Percentiles rank a stretch among this genome's conserved stretches.
These are phyloP conservation scores for Sporothrix globosa DNA, from an alignment of 2,329 filamentous ascomycete species.

Conservation along the genomic window DNA sequence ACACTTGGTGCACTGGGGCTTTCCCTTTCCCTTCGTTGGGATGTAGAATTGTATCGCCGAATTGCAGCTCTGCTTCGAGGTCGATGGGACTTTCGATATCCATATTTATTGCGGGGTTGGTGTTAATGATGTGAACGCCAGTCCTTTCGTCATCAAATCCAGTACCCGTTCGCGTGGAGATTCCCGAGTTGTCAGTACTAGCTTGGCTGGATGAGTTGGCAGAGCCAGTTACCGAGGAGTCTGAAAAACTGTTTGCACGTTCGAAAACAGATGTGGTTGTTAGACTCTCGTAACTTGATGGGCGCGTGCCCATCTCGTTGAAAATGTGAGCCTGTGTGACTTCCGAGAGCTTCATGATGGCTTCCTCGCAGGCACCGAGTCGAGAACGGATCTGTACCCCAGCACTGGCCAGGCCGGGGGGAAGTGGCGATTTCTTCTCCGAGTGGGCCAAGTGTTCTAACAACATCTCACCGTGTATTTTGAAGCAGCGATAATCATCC, in stretches of 20 bases:
- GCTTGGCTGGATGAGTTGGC: constrained; percentile 47
- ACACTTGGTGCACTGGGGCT: constrained; percentile 13
- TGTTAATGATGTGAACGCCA: constrained; percentile 12
- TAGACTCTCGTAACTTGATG: constrained; percentile 38
- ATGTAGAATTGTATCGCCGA: background rate
- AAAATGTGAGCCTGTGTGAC: constrained; percentile 47
- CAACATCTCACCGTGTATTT: constrained; percentile 55
- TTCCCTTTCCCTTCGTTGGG: constrained; percentile 14
- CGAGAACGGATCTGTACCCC: constrained; percentile 44
- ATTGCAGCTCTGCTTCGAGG: background rate
- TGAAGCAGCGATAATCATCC: constrained; percentile 57
- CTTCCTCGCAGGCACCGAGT: constrained; percentile 46
- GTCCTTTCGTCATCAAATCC: constrained; percentile 8
- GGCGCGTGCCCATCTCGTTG: constrained; percentile 33
- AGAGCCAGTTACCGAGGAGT: constrained; percentile 48
- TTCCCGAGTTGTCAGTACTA: constrained; percentile 36
- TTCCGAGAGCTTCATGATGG: constrained; percentile 51
- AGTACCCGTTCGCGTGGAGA: background rate
- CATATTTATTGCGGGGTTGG: constrained; percentile 1
- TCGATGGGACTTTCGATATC: constrained; percentile 6
- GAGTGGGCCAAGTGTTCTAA: constrained; percentile 49
- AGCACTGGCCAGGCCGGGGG: constrained; percentile 39
- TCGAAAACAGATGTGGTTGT: constrained; percentile 55
- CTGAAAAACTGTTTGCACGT: constrained; percentile 53
- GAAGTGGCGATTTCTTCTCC: constrained; percentile 40